Evolutionary conservation across 306 rosid species (phyloP).

Genomic region (Rubus idaeus): DNA sequence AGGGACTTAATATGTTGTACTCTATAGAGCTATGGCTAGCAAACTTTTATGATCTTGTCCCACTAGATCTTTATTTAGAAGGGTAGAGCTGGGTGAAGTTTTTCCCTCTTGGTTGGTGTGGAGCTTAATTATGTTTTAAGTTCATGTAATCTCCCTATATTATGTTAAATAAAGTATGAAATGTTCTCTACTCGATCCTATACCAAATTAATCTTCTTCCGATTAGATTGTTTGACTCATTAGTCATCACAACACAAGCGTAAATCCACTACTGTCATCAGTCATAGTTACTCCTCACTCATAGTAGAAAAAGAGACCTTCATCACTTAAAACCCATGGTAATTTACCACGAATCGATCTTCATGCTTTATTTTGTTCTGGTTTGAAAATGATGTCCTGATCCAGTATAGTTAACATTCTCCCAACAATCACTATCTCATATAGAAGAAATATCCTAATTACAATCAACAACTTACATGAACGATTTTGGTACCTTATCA

Average conservation of each 20-base stretch:
- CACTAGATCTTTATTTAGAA: neutral
- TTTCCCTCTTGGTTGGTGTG: slow-evolving; percentile 1
- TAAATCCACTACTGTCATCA: neutral
- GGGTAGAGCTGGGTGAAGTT: neutral
- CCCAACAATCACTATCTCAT: neutral
- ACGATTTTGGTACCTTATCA: slow-evolving; percentile 4
- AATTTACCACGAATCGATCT: neutral
- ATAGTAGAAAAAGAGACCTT: neutral
- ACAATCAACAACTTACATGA: neutral
- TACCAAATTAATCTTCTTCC: neutral
- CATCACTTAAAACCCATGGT: neutral
- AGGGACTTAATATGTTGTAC: slow-evolving; percentile 1
- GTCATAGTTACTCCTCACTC: neutral
- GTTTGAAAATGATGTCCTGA: neutral
- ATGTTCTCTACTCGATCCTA: neutral
- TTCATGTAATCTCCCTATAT: slow-evolving; percentile 13
- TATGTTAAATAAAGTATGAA: slow-evolving; percentile 12
- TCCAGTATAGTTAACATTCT: neutral
- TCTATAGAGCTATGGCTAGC: neutral
- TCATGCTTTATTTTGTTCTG: neutral
- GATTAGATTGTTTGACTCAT: neutral
- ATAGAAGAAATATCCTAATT: neutral
- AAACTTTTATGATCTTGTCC: neutral
- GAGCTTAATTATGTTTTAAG: slow-evolving; percentile 2
- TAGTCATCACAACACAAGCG: neutral